Percentiles rank a stretch among this genome's conserved stretches.
These are phyloP conservation scores for Phytopythium chamaehyphon DNA, from an alignment of 352 stramenopile genomes.

Conservation along the genomic window DNA sequence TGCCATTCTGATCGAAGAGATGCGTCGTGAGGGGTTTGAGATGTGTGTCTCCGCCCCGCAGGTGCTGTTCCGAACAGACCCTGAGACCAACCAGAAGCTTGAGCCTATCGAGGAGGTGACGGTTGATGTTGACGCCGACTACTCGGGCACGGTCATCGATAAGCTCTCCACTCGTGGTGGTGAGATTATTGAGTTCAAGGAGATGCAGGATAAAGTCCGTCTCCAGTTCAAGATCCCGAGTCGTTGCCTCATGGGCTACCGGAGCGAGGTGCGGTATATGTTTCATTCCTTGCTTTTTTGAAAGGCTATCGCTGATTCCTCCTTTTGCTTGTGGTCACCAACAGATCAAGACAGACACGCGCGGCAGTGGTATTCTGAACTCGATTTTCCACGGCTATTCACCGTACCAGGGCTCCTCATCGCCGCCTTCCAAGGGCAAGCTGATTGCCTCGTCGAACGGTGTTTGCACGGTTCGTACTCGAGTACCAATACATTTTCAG, in stretches of 20 bases:
- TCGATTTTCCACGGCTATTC: constrained; percentile 97
- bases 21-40: constrained; percentile 98
- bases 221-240: constrained; percentile 96
- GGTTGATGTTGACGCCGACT: constrained; percentile 96
- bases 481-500: neutral
- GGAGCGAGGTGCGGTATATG: constrained; percentile 47
- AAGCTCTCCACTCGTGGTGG: constrained; percentile 92
- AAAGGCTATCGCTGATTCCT: constrained; percentile 9
- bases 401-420: constrained; percentile 65
- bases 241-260: constrained; percentile 96
- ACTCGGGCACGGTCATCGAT: constrained; percentile 96
- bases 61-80: constrained; percentile 90
- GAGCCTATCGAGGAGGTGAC: constrained; percentile 92
- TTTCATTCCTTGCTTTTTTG: neutral
- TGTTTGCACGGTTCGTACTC: constrained; percentile 31
- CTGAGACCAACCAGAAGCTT: constrained; percentile 83
- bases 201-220: constrained; percentile 90
- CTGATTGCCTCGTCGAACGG: constrained; percentile 76
- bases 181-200: constrained; percentile 91
- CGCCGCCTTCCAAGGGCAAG: constrained; percentile 79
- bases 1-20: constrained; percentile 98
- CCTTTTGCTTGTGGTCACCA: neutral
- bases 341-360: constrained; percentile 93
- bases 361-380: constrained; percentile 95
- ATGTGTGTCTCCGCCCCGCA: constrained; percentile 96